phyloP scores from a whole-genome alignment of 352 stramenopile genomes.

The Pythium grandisporangium region DNA sequence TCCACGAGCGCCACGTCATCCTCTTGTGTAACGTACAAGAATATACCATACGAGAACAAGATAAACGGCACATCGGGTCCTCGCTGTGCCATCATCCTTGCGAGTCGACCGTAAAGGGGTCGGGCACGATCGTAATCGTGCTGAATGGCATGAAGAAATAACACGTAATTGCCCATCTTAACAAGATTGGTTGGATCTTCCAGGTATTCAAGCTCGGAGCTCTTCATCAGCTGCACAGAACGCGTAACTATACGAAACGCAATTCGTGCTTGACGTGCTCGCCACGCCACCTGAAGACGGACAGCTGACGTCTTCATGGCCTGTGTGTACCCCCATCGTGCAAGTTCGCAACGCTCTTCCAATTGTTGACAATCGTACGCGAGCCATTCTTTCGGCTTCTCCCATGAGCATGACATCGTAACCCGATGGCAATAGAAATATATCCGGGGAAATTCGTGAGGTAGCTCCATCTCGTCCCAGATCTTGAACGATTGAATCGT shows the following conservation, averaged over 20 bases:
- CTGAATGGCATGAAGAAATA: constrained; percentile 66
- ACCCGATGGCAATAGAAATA: constrained; percentile 69
- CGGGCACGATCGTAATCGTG: constrained; percentile 76
- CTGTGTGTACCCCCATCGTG: constrained; percentile 57
- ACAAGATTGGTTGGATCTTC: constrained; percentile 64
- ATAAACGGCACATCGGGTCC: constrained; percentile 74
- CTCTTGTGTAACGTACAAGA: constrained; percentile 62
- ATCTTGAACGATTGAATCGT: constrained; percentile 42
- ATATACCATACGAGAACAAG: constrained; percentile 68
- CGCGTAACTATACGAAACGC: constrained; percentile 51
- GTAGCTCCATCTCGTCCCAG: constrained; percentile 65
- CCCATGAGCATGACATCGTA: constrained; percentile 57
- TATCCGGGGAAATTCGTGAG: constrained; percentile 30
- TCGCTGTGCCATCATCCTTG: constrained; percentile 69
- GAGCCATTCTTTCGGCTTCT: constrained; percentile 50
- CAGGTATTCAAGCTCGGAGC: constrained; percentile 61
- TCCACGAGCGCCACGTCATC: constrained; percentile 53
- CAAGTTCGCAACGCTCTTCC: constrained; percentile 38
- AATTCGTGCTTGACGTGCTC: constrained; percentile 37
- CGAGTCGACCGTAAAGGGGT: constrained; percentile 50
- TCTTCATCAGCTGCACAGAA: constrained; percentile 58
- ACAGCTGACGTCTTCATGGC: constrained; percentile 37
- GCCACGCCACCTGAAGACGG: constrained; percentile 44
- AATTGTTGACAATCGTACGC: constrained; percentile 29
- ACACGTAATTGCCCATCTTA: constrained; percentile 76